Conservation (phyloP, 768 basidiomycete genomes). For the Fomitopsis serialis region DNA sequence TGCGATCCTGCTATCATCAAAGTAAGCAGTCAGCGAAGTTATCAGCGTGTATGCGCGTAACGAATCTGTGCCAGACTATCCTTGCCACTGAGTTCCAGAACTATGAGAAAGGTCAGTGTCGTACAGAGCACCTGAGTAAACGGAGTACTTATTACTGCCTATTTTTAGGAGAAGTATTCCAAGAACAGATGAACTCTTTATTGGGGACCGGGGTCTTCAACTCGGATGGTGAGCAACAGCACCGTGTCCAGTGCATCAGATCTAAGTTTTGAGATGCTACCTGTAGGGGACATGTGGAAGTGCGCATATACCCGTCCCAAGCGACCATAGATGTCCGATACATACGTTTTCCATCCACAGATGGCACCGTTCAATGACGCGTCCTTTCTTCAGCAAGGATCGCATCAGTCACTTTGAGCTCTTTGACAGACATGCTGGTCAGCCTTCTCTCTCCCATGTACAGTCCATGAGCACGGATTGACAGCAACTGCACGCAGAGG, state of each 20-base stretch:
- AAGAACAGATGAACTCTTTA: conserved; percentile 25
- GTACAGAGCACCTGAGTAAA: too few species aligned
- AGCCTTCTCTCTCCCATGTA: too few species aligned
- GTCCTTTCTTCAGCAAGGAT: conserved; percentile 32
- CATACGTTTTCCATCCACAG: neutral
- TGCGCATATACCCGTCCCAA: conserved; percentile 4
- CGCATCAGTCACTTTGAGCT: conserved; percentile 30
- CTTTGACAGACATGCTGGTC: conserved; percentile 32
- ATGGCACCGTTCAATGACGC: conserved; percentile 31
- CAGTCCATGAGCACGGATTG: too few species aligned
- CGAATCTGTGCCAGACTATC: conserved; percentile 23
- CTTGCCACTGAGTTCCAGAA: conserved; percentile 38
- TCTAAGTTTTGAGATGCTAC: too few species aligned
- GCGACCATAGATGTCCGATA: neutral
- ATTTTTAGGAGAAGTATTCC: conserved; percentile 27
- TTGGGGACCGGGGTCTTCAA: conserved; percentile 55
- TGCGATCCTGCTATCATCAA: conserved; percentile 26
- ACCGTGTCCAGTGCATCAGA: neutral
- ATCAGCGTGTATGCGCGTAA: neutral
- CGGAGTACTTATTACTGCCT: neutral
- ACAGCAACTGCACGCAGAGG: too few species aligned
- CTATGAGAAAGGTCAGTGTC: conserved; percentile 36
- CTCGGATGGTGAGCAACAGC: conserved; percentile 34
- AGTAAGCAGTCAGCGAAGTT: conserved; percentile 12
- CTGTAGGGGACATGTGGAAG: conserved; percentile 27